Evolutionary conservation across 257 asterid genomes (phyloP), one percentile per base, ranked within the genome.

Genomic region (Rubia yunnanensis): DNA sequence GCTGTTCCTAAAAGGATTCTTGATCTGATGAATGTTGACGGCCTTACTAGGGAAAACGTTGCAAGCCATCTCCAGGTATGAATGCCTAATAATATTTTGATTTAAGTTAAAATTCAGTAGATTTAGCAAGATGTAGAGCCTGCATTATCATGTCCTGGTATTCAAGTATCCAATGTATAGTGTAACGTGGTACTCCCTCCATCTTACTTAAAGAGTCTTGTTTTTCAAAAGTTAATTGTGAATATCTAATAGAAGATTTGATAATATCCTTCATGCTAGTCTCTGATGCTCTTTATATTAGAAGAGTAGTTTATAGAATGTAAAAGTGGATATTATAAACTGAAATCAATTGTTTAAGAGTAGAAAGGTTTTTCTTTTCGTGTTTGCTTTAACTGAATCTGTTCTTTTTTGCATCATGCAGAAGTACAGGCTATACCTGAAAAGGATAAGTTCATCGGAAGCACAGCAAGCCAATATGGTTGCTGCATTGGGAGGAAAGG

Each of bases 31-130:
- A 84, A 86, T 28, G 92, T 86, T 22, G 95, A 91, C 23, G 89
- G 95, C 77, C 91, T 91, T 66, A 86, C 89, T 0, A 79, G 97
- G 69, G 97, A 91, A 70, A 91, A 91, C 32, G 97, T 91, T 56
- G 97, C 97, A 3, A 91, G 97, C 83, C 97, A 91, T 85, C 98
- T 91, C 64, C 98, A 91, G 96, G 98, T 66, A 77, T 68, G 57
- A 66, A 57, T 67, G n/a, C 72, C 73, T n/a, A n/a, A n/a, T n/a
- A n/a, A n/a, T n/a, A n/a, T n/a, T n/a, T n/a, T n/a, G n/a, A 49
- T 48, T 22, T 50, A 48, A 22, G 56, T 9, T 52, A 8, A 27
- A 31, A 24, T 26, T 8, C 9, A 3, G 53, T 18, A 41, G 38
- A 63, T 39, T 63, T 35, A 1, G n/a, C 11, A 26, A 13, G 20